Base-by-base conservation (phyloP, 805 yeast species). In the Nakazawaea populi region DNA sequence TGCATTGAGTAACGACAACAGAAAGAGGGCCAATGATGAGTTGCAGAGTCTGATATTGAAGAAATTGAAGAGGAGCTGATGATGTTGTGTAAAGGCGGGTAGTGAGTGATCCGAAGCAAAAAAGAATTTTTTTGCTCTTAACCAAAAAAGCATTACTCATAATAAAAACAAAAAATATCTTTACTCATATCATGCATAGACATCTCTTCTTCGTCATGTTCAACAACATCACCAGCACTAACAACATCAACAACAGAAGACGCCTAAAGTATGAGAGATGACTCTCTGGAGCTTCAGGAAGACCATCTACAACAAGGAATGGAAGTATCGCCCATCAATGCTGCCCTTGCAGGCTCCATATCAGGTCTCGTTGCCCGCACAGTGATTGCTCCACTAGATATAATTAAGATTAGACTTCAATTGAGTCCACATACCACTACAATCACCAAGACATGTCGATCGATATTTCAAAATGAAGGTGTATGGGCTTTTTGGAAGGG, bases 401-500 rank as follows among this genome's bases (percentile, higher is more conserved):
- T 87, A 11, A 64, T 88, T 48, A 89, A 89, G 65, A 87, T 88
- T 56, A 70, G 95, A 48, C 70, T 86, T 37, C 96, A 88, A 62
- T 68, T 88, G 2, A 55, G 58, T 9, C 75, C 79, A 3, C 61
- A 72, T 3, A 34, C 58, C 3, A 51, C 63, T 18, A 71, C 83
- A 0, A 63, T 80, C 44, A 55, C 54, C 11, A 64, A 70, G 1
- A 75, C 89, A 1, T 55, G 76, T 1, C 62, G 64, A 18, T 18
- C 28, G n/a, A 48, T 48, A 3, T 48, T 11, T 29, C 34, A 12
- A 11, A 73, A 79, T 35, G 98, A 92, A 65, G 96, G 96, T 1
- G 41, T 84, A 0, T 54, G 65, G 4, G 92, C 89, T 0, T 72
- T 92, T n/a, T 94, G 98, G 98, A 91, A 90, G 64, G 99, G 99